Percentiles rank a stretch among this genome's conserved stretches.
These are phyloP conservation scores for Venturia oleaginea DNA, from an alignment of 2,329 filamentous ascomycete genomes.

Conservation along the genomic window DNA sequence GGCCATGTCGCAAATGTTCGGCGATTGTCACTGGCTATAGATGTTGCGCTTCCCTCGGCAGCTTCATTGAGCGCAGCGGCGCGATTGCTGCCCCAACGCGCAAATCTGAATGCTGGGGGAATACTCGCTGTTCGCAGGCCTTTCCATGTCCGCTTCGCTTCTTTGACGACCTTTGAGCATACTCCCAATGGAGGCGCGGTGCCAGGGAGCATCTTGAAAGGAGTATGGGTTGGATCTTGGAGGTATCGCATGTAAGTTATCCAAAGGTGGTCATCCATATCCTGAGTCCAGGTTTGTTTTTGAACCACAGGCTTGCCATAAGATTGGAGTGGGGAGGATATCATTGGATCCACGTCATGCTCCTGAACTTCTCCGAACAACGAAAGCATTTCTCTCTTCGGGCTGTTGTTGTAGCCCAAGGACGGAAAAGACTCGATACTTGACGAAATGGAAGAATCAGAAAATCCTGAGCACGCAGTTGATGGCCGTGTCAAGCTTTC, in stretches of 20 bases:
- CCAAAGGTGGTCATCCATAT: conserved; percentile 60
- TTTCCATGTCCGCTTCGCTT: conserved; percentile 53
- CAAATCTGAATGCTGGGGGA: conserved; percentile 17
- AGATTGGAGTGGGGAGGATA: conserved; percentile 24
- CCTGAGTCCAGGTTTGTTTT: conserved; percentile 44
- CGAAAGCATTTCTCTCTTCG: conserved; percentile 50
- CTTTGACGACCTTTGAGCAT: conserved; percentile 52
- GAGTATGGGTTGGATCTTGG: conserved; percentile 57
- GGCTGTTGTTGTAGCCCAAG: conserved; percentile 40
- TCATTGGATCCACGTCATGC: neutral
- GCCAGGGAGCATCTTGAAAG: conserved; percentile 58
- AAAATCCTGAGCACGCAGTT: conserved; percentile 50
- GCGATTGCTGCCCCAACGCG: conserved; percentile 17
- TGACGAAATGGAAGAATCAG: conserved; percentile 54
- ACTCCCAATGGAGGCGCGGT: conserved; percentile 55
- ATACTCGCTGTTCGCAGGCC: conserved; percentile 31
- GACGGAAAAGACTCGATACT: conserved; percentile 47
- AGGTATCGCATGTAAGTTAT: conserved; percentile 56
- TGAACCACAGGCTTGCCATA: conserved; percentile 15
- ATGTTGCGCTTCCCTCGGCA: conserved; percentile 24
- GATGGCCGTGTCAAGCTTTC: conserved; percentile 44
- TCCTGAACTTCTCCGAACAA: conserved; percentile 37
- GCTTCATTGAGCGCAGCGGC: conserved; percentile 27
- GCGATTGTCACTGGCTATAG: conserved; percentile 24
- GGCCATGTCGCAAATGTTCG: conserved; percentile 43